Conservation (phyloP, 192 early-diverging fungal species). For the Linnemannia zychae region DNA sequence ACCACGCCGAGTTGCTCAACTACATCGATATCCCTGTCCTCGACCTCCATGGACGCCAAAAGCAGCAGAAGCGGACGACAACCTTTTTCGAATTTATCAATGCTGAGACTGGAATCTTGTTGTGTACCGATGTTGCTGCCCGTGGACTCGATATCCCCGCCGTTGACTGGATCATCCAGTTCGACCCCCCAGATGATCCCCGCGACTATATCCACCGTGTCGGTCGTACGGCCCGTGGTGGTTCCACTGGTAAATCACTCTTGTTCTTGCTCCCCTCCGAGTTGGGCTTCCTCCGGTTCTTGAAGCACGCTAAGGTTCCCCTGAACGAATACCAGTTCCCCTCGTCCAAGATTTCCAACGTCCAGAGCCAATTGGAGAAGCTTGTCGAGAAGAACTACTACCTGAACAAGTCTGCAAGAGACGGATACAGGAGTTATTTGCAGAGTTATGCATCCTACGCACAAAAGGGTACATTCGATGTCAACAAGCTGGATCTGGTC, state of each 20-base stretch:
- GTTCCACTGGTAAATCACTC: conserved; percentile 91
- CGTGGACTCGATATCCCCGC: conserved; percentile 97
- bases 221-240: conserved; percentile 96
- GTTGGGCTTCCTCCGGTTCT: conserved; percentile 94
- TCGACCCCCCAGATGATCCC: conserved; percentile 99
- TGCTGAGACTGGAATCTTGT: conserved; percentile 91
- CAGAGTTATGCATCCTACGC: conserved; percentile 96
- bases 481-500: conserved; percentile 90
- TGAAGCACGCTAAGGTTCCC: conserved; percentile 99
- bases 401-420: conserved; percentile 94
- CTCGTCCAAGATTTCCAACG: conserved; percentile 93
- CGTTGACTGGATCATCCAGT: conserved; percentile 99
- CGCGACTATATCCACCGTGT: conserved; percentile 97
- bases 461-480: conserved; percentile 96
- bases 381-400: conserved; percentile 99
- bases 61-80: conserved; percentile 98
- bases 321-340: conserved; percentile 99
- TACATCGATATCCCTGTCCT: conserved; percentile 99
- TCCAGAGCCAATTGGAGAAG: conserved; percentile 95
- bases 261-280: conserved; percentile 95
- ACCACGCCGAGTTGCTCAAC: conserved; percentile 97
- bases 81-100: conserved; percentile 99
- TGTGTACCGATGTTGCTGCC: conserved; percentile 98
- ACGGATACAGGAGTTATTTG: conserved; percentile 96
- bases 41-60: conserved; percentile 96